Base-by-base conservation (phyloP, 179 eudicot species). In the Silene vulgaris region DNA sequence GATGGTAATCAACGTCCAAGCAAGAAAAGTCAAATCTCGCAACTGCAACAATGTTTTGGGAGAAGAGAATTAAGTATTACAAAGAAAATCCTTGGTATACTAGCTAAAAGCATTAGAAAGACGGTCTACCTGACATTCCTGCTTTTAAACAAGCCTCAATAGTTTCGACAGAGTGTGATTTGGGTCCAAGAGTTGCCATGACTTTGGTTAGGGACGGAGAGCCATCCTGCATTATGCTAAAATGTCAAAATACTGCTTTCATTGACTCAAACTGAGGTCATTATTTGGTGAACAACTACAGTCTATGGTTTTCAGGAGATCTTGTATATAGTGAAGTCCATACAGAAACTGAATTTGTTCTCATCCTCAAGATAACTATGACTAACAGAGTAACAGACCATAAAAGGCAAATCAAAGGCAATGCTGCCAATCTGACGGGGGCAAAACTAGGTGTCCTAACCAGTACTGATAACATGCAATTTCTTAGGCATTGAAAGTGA, bases 1-100 rank as follows among this genome's bases (percentile, higher is more conserved):
- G 98, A 80, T 93, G 97, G 86, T 82, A 93, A 73, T 86, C 89
- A n/a, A 76, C 65, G 64, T 86, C 91, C 52, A 88, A 86, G 88
- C 88, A 90, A 4, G 96, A 90, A 81, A 92, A 90, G 75, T 94
- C 98, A 74, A 94, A 90, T 74, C 98, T 84, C 13, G 96, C 96
- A 70, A 94, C 96, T 92, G 87, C 83, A 71, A 69, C 28, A 65
- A 82, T 14, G 57, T 16, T 48, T 13, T 32, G 13, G 17, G 21
- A 45, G 26, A 70, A 74, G 69, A 28, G 16, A 61, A 73, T 5
- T 9, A 30, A 30, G 14, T 17, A 68, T 32, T 21, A 21, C 69
- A 76, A 21, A 37, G 32, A 43, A 74, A 13, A 6, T 65, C n/a
- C 8, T 68, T 0, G 17, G 48, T 60, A 70, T 12, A 20, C 30